Evolutionary conservation across 2,329 filamentous ascomycete genomes (phyloP), one percentile per base, ranked within the genome.

Genomic region (Podosphaera xanthii): DNA sequence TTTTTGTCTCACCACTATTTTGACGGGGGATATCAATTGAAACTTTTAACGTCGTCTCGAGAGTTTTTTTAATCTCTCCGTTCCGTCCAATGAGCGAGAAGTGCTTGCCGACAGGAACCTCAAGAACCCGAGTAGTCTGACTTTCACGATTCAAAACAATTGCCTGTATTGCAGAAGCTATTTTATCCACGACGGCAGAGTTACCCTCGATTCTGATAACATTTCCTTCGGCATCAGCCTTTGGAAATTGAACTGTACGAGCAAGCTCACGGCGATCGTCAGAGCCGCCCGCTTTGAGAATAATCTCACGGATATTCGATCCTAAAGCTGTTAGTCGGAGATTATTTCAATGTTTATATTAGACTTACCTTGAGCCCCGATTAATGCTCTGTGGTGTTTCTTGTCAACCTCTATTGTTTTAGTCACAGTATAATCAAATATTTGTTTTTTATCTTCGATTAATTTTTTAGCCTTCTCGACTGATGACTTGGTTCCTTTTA

Each of bases 191-290:
- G 33, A 98, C 76, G 46, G 82, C 81, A 62, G 81, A 82, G 55
- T 85, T 84, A 36, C 92, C 92, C 72, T 96, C 90, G 4, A 98
- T 76, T 69, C 85, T 90, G 71, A 98, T 95, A 34, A 78, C 79
- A 68, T 85, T 87, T 52, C 86, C 88, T 61, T 86, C 83, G 58
- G 84, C 80, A 60, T 94, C 90, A 64, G 87, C 83, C 70, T 90
- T 89, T 60, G 92, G 92, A 76, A 98, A 97, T 70, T 91, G 89
- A 61, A 98, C 88, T 66, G 91, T 88, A 63, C 91, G 86, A 58
- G 89, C 87, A 65, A 92, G 80, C 62, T 86, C 84, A 48, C 86
- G 83, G 62, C 84, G 81, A 68, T 95, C 90, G 65, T 89, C 86
- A 44, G 90, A 89, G 8, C 92, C 94, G 62, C 92, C 94, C 54